Evolutionary conservation across 2,329 filamentous ascomycete genomes (phyloP).

Genomic region (Aureobasidium sp.): DNA sequence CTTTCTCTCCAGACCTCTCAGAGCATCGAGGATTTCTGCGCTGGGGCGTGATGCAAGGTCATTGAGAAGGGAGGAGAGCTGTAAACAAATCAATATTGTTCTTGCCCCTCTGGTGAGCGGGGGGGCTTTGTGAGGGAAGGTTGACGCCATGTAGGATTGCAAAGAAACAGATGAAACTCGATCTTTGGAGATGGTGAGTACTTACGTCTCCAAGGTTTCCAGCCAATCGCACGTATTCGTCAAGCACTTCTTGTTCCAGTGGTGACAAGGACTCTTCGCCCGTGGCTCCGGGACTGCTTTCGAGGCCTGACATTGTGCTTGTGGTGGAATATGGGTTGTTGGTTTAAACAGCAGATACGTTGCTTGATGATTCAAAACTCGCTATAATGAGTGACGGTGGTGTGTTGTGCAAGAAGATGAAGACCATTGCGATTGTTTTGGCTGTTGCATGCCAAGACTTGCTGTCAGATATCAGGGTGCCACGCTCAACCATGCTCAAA

Average conservation of each 20-base stretch:
- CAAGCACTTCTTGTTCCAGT: slow-evolving; percentile 86
- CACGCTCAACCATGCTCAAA: not conserved
- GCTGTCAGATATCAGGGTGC: not conserved
- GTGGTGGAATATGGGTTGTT: not conserved
- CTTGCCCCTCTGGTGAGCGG: not conserved
- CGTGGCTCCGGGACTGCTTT: slow-evolving; percentile 14
- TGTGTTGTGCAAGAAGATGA: not conserved
- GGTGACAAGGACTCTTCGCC: slow-evolving; percentile 50
- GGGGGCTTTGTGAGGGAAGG: too few relatives aligned
- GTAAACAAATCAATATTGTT: not conserved
- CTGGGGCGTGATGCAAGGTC: slow-evolving; percentile 56
- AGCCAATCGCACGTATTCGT: slow-evolving; percentile 82
- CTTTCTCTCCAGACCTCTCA: slow-evolving; percentile 86
- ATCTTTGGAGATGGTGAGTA: not conserved
- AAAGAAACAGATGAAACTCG: not conserved
- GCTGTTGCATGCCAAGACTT: not conserved
- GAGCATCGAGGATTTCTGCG: slow-evolving; percentile 74
- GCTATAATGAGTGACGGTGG: too few relatives aligned
- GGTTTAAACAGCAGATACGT: not conserved
- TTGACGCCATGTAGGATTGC: too few relatives aligned
- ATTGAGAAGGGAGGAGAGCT: slow-evolving; percentile 54
- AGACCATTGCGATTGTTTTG: not conserved
- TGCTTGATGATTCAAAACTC: not conserved
- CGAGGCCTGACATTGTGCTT: not conserved
- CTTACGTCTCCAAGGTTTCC: slow-evolving; percentile 85